A percentile compares a stretch with the other conserved stretches of the same genome.
phyloP scores from a whole-genome alignment of 345 rosid species.

The Rhodomyrtus tomentosa region DNA sequence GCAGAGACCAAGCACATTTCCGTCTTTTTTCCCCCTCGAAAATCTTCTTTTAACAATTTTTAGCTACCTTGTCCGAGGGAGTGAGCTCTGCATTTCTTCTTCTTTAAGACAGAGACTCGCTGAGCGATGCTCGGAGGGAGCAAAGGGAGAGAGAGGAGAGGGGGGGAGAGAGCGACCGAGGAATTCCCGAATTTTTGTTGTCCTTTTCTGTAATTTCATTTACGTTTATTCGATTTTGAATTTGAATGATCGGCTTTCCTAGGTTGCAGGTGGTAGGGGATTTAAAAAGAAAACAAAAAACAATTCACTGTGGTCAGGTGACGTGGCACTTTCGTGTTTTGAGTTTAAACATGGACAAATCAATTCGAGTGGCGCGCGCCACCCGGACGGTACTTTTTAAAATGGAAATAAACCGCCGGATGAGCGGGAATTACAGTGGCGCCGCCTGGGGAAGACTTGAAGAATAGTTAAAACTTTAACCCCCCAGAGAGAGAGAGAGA shows the following conservation, averaged over 20 bases:
- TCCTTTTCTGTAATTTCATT: background rate
- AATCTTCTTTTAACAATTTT: background rate
- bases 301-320: background rate
- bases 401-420: slow-evolving; percentile 11
- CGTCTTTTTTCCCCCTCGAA: background rate
- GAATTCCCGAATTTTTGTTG: background rate
- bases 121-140: slow-evolving; percentile 14
- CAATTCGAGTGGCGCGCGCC: slow-evolving; percentile 13
- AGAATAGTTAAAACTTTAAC: background rate
- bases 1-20: slow-evolving; percentile 23
- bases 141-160: slow-evolving; percentile 1
- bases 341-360: slow-evolving; percentile 4
- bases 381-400: background rate
- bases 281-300: background rate
- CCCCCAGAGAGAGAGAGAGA: background rate
- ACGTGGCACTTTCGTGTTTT: slow-evolving; percentile 16
- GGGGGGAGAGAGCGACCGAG: background rate
- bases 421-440: slow-evolving; percentile 49
- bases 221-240: background rate
- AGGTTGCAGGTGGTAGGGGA: background rate
- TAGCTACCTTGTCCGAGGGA: background rate
- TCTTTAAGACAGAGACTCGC: slow-evolving; percentile 47
- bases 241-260: background rate
- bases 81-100: slow-evolving; percentile 44
- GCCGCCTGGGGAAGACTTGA: background rate